Conservation (phyloP, 352 stramenopile species). For the Hyaloperonospora arabidopsidis region DNA sequence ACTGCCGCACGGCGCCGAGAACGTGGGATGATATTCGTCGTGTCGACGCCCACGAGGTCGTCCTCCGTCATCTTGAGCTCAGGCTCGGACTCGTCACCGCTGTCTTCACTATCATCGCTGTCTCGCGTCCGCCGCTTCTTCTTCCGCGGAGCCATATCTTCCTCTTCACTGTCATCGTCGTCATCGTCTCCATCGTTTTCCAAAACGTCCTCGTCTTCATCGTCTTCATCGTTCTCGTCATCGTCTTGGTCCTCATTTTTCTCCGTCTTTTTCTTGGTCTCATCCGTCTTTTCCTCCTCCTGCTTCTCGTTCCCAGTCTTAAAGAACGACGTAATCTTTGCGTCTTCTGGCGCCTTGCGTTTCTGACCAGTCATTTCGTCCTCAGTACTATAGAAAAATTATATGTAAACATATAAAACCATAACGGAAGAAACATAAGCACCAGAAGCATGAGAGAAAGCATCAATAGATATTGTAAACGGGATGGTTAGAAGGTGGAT, state of each 20-base stretch:
- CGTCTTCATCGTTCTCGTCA: slow-evolving; percentile 7
- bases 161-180: slow-evolving; percentile 32
- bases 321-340: slow-evolving; percentile 29
- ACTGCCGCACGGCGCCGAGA: slow-evolving; percentile 60
- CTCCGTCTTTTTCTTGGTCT: slow-evolving; percentile 40
- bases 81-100: slow-evolving; percentile 54
- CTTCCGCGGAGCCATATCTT: slow-evolving; percentile 45
- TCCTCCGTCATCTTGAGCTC: slow-evolving; percentile 83
- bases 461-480: not conserved
- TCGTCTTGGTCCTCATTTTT: slow-evolving; percentile 16
- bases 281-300: slow-evolving; percentile 3
- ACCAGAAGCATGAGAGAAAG: slow-evolving; percentile 6
- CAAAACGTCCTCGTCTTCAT: slow-evolving; percentile 33
- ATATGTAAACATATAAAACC: too few species aligned
- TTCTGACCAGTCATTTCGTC: slow-evolving; percentile 32
- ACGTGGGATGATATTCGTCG: slow-evolving; percentile 81
- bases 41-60: slow-evolving; percentile 78
- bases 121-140: slow-evolving; percentile 68
- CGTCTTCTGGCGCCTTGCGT: slow-evolving; percentile 33
- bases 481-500: not conserved
- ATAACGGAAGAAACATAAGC: too few species aligned
- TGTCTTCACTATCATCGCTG: slow-evolving; percentile 54
- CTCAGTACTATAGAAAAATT: slow-evolving; percentile 22
- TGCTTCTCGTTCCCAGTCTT: slow-evolving; percentile 20
- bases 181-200: slow-evolving; percentile 45